Evolutionary conservation across 164 flowering plant genomes (phyloP).

Genomic region (Tinospora cordifolia): DNA sequence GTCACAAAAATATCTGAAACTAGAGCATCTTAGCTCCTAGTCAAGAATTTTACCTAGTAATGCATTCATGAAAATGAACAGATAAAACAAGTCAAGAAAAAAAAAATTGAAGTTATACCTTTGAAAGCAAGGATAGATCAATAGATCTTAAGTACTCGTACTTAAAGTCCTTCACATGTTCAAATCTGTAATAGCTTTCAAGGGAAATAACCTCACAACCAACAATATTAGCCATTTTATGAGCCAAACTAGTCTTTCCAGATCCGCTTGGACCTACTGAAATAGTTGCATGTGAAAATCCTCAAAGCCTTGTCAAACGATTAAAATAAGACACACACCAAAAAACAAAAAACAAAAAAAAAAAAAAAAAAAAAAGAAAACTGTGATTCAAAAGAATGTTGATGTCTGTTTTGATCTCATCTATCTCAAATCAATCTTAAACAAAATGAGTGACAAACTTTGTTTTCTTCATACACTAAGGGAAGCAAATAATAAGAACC

Average conservation of each 20-base stretch:
- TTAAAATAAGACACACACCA: too few relatives aligned
- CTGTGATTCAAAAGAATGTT: background rate
- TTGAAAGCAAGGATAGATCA: conserved; percentile 76
- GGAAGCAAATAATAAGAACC: too few relatives aligned
- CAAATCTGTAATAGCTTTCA: conserved; percentile 88
- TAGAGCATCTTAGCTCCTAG: background rate
- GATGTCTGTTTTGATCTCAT: too few relatives aligned
- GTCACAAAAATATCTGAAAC: background rate
- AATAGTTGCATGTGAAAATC: conserved; percentile 12
- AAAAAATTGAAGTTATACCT: conserved; percentile 34
- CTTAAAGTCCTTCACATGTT: conserved; percentile 89
- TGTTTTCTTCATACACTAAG: background rate
- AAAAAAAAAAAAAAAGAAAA: background rate
- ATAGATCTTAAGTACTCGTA: conserved; percentile 81
- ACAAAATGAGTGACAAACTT: too few relatives aligned
- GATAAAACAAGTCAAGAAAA: background rate
- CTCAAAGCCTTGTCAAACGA: conserved; percentile 5
- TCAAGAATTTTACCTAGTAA: background rate
- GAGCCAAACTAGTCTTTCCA: conserved; percentile 98
- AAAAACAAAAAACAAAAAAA: background rate
- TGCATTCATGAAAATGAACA: background rate
- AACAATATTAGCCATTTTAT: conserved; percentile 97
- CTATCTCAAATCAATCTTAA: too few relatives aligned
- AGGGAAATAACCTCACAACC: conserved; percentile 99
- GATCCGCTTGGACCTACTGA: conserved; percentile 99